Evolutionary conservation across 495 filamentous ascomycete genomes (phyloP), one percentile per base, ranked within the genome.

Genomic region (Melanomma pulvis-pyrius): DNA sequence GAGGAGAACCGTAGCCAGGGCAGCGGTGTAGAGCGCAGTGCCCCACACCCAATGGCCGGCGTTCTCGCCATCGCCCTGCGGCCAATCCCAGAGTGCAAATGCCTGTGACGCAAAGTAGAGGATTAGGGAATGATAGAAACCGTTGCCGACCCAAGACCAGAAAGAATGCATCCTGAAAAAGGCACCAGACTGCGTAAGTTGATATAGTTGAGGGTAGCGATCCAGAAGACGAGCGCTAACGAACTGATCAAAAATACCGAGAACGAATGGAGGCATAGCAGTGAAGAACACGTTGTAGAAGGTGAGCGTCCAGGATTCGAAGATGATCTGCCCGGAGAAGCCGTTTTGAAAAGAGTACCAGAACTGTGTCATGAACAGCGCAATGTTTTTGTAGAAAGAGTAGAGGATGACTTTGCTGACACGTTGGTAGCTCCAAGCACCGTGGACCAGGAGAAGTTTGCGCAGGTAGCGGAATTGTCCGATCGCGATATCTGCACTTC

Each of bases 281-380:
- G 96, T 98, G 79, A 96, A 99, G 76, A 99, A 89, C 76, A 99
- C 92, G 81, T 99, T 99, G 83, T 97, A 99, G 82, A 97, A 96
- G 15, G 96, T 97, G 15, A 99, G 82, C 1, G 93, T 97, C 96
- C 96, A 99, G 15, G 93, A 97, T 79, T 99, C 96, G 85, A 93
- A 97, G 75, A 99, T 99, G 70, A 98, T 92, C 75, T 97, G 87
- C 68, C 94, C 96, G 1, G 94, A 97, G 78, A 98, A 99, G 65
- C 88, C 90, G 74, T 99, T 98, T 87, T 96, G 92, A 80, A 99
- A 99, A 21, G 92, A 90, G 75, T 96, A 98, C 90, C 96, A 99
- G 76, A 99, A 99, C 76, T 99, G 96, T 71, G 96, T 99, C 88
- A 98, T 94, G 79, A 97, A 98, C 47, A 99, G 81, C 2, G 92